Evolutionary conservation across 164 flowering plant species (phyloP).

Genomic region (Sextonia rubra): DNA sequence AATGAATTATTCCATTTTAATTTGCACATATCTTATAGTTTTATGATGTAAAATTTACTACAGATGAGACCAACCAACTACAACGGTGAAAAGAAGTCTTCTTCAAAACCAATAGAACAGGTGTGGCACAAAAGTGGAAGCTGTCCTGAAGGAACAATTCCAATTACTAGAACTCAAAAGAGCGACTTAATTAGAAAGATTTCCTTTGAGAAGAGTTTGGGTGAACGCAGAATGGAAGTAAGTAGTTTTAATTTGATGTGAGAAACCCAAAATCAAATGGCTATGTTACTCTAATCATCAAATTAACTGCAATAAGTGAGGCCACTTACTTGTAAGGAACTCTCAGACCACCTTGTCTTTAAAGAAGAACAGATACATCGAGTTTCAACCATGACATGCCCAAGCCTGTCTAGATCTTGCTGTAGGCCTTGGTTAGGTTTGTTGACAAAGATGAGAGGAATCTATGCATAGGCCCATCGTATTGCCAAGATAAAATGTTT

Average conservation of each 20-base stretch:
- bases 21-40: no score
- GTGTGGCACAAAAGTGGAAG: conserved; percentile 48
- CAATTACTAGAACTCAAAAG: conserved; percentile 29
- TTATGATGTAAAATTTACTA: neutral
- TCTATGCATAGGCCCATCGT: neutral
- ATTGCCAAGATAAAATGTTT: no score
- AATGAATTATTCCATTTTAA: no score
- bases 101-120: conserved; percentile 14
- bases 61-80: conserved; percentile 1
- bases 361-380: no score
- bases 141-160: conserved; percentile 55
- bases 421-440: neutral
- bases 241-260: neutral
- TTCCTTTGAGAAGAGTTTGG: neutral
- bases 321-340: no score
- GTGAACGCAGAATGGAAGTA: neutral
- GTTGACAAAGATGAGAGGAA: no score
- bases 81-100: neutral
- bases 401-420: neutral
- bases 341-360: no score
- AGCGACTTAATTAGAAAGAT: neutral
- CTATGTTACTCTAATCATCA: neutral
- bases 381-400: neutral
- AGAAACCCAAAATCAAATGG: neutral
- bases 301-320: no score